Base-by-base conservation (phyloP, 805 yeast genomes). In the Naumovozyma dairenensis region DNA sequence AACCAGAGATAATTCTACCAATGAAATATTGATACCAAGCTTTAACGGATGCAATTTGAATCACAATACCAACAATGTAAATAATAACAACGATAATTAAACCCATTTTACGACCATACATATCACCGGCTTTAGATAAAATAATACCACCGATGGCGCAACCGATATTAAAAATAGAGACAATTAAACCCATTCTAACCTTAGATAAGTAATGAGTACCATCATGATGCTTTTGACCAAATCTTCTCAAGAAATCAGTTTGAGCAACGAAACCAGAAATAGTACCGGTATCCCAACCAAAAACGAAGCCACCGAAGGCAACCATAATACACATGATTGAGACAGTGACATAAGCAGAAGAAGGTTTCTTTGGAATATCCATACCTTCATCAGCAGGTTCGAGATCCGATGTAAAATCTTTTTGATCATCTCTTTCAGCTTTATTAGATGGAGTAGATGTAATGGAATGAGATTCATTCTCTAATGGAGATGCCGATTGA, bases 221-320 rank as follows among this genome's bases (percentile, higher is more conserved):
- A 13, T 52, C 38, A 12, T 8, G 17, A 39, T 60, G 44, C 3
- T 48, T 14, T 43, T 65, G 63, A 53, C 83, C 84, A 46, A 77
- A 78, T 52, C 82, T 64, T 22, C 48, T 39, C 33, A 57, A 55
- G 59, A 70, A 77, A 49, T 76, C 80, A 16, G 69, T 45, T 54
- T 53, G 53, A 51, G 72, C 71, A 34, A 77, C 79, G 46, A 78
- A 75, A 43, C 46, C 84, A 81, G 24, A 80, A 72, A 55, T 74
- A 43, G 84, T 77, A 66, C 85, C 86, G 28, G 84, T 78, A 61
- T 78, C 86, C 69, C 78, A 78, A 45, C 86, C 86, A 45, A 75
- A 77, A 28, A 77, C 77, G 26, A 41, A 41, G n/a, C 44, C 44
- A 31, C 44, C 44, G 17, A 41, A 41, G 9, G 42, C 44, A 14